Base-by-base conservation (phyloP, 129 eudicot species). In the Ambrosia artemisiifolia region DNA sequence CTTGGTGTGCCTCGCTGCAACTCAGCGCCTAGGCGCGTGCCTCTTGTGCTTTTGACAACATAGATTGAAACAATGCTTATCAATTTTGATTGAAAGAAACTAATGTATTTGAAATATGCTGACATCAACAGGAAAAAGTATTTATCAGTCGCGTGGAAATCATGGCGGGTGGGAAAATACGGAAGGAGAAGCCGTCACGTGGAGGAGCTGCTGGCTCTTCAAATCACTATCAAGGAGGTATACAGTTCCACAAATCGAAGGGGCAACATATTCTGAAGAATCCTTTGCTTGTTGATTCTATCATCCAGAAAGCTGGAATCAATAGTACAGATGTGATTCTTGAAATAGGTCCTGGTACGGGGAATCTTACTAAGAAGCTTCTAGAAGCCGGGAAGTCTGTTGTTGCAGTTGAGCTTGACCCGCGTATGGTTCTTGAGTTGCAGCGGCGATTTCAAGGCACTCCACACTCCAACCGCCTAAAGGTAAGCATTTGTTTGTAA, bases 261-360 rank as follows among this genome's bases (percentile, higher is more conserved):
- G 99, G 97, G 9, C 99, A 94, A 78, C 99, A 90, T 51, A 94
- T 94, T 3, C 78, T 90, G 14, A 94, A 94, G 76, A 94, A 94
- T 38, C 99, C 99, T 2, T 79, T 86, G 46, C 75, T 94, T 9
- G 83, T 94, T 36, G 99, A 94, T 11, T 70, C 88, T 2, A 94
- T 94, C 20, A 71, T 94, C 61, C 91, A 94, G 55, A 94, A 94
- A 84, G 87, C 99, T 5, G 99, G 99, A 3, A 88, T 94, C 20
- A 86, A 88, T 16, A 70, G 84, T 47, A 94, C 97, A 2, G 99
- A 94, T 47, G 73, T 83, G 28, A 76, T 94, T 53, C 97, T 94
- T 38, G 99, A 94, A 77, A 94, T 94, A 32, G 99, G 99, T 61
- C 99, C 99, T n/a, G 99, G 99, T 77, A 94, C 99, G 0, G 99